Evolutionary conservation across 768 basidiomycete species (phyloP), one percentile per base, ranked within the genome.

Genomic region (Boletus edulis): DNA sequence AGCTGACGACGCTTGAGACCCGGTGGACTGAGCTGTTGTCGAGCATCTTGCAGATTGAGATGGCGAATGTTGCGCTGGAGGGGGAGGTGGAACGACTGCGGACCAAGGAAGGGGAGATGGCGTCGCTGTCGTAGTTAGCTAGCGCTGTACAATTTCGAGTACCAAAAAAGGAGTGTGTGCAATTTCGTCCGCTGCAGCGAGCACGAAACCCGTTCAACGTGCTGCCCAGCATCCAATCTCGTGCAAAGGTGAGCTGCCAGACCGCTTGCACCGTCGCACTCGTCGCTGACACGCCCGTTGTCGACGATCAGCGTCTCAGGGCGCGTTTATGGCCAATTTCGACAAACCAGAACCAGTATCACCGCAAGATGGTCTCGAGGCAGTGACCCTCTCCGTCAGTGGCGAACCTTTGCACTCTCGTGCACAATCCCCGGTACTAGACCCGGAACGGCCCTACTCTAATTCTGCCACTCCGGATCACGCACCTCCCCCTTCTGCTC

Each of bases 1-100:
- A 94, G 63, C 75, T 98, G 55, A 89, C 84, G 29, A 75, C 83
- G 10, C 74, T 97, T 55, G 94, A 98, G 72, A 88, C 83, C 37
- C 81, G 86, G 58, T 98, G 95, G 95, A 95, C 92, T 20, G 91
- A 94, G 72, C 77, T 98, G 45, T 86, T 98, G 52, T 94, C 92
- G 51, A 88, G 73, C 49, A 89, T 95, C 43, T 74, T 98, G 55
- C 95, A 98, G 73, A 89, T 97, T 60, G 95, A 97, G 78, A 86
- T 98, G 84, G 96, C 94, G 17, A 95, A 94, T 68, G 80, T 86
- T 40, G 92, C 93, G 27, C 71, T 97, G 69, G 93, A 94, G 62
- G 85, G 77, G 6, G 93, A 97, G 65, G 78, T 97, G 46, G 81
- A 79, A 44, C 73, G 78, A 38, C 71, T 91, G 49, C 77, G 79